Evolutionary conservation across 495 filamentous ascomycete species (phyloP).

Genomic region (Neurospora cerealis): DNA sequence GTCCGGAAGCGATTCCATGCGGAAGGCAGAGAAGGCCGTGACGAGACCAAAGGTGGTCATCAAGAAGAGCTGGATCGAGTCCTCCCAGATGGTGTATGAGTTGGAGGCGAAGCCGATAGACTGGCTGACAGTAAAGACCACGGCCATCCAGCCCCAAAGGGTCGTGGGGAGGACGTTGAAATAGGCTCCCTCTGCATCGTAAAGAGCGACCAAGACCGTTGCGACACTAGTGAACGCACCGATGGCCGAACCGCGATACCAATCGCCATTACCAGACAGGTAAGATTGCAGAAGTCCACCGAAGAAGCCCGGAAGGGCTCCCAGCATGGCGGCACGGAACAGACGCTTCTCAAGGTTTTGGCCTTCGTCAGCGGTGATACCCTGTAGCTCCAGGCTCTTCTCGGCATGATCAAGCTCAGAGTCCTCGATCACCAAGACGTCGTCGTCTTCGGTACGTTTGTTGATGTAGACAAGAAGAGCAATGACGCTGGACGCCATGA

Average conservation of each 20-base stretch:
- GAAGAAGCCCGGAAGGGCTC: constrained; percentile 16
- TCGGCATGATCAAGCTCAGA: constrained; percentile 35
- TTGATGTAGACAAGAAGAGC: constrained; percentile 62
- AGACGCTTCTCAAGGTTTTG: constrained; percentile 28
- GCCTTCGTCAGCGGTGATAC: constrained; percentile 17
- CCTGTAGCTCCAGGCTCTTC: constrained; percentile 30
- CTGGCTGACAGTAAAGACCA: constrained; percentile 71
- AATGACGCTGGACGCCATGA: constrained; percentile 57
- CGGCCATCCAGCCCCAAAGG: constrained; percentile 77
- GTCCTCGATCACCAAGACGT: constrained; percentile 33
- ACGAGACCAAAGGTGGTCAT: constrained; percentile 75
- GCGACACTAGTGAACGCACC: constrained; percentile 54
- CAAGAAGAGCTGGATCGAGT: constrained; percentile 87
- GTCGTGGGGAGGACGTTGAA: constrained; percentile 60
- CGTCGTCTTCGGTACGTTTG: constrained; percentile 30
- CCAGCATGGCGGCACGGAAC: constrained; percentile 22
- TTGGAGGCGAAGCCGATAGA: constrained; percentile 91
- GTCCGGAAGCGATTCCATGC: constrained; percentile 50
- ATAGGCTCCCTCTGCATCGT: constrained; percentile 38
- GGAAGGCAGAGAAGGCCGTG: constrained; percentile 61
- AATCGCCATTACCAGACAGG: constrained; percentile 24
- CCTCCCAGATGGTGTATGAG: constrained; percentile 98
- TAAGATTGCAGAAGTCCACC: constrained; percentile 20
- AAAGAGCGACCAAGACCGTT: constrained; percentile 48
- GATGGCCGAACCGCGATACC: constrained; percentile 29